Conservation (phyloP, 345 rosid species). For the Diplotaxis tenuifolia region DNA sequence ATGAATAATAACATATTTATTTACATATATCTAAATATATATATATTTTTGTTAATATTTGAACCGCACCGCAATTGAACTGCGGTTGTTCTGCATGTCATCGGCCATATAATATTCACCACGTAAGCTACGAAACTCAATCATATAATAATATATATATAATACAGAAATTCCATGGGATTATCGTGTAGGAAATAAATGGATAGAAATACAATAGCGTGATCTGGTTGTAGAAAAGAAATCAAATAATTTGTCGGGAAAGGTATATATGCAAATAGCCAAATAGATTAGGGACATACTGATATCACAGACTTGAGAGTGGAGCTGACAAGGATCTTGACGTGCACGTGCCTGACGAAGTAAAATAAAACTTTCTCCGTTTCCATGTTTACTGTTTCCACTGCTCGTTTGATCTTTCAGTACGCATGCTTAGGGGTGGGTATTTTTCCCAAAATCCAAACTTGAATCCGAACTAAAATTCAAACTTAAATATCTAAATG, state of each 20-base stretch:
- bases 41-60: no score
- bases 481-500: no score
- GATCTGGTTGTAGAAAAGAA: constrained; percentile 3
- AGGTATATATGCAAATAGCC: neutral
- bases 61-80: no score
- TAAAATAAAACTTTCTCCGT: neutral
- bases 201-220: constrained; percentile 33
- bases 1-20: no score
- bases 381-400: neutral
- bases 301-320: constrained; percentile 28
- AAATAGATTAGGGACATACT: constrained; percentile 33
- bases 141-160: no score
- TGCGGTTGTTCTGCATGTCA: no score
- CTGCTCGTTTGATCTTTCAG: neutral
- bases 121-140: no score
- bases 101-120: no score
- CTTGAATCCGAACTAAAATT: no score
- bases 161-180: neutral
- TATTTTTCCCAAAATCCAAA: no score
- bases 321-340: constrained; percentile 37
- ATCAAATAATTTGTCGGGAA: constrained; percentile 9
- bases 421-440: no score
- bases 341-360: constrained; percentile 33
- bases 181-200: constrained; percentile 11
- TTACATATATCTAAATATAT: no score